phyloP scores from a whole-genome alignment of 2,329 filamentous ascomycete species.

The Fusarium incarnatum region DNA sequence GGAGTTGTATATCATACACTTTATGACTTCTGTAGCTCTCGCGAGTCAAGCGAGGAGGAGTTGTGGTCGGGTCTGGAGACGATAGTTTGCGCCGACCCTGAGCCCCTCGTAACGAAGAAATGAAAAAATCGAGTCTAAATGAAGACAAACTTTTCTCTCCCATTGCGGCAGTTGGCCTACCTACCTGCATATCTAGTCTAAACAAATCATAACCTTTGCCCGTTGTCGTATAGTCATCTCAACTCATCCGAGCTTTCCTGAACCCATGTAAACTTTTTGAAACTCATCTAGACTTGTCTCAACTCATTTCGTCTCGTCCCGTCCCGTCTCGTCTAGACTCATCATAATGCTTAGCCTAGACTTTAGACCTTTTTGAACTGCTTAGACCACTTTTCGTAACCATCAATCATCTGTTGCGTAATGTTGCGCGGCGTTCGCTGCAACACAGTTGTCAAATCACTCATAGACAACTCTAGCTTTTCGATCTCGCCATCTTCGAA shows the following conservation, averaged over 20 bases:
- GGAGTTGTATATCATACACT: conserved; percentile 43
- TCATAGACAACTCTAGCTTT: conserved; percentile 55
- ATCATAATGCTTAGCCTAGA: neutral
- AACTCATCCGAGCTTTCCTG: neutral
- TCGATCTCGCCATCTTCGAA: conserved; percentile 48
- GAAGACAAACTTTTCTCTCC: conserved; percentile 23
- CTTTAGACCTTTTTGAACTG: conserved; percentile 50
- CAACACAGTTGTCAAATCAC: conserved; percentile 59
- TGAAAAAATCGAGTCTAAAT: conserved; percentile 22
- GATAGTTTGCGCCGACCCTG: conserved; percentile 21
- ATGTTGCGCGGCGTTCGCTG: conserved; percentile 66
- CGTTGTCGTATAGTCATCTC: neutral
- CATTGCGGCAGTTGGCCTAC: neutral
- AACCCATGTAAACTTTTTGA: neutral
- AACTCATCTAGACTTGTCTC: neutral
- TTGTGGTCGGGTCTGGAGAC: conserved; percentile 3
- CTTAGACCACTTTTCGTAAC: conserved; percentile 68
- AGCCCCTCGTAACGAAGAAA: conserved; percentile 34
- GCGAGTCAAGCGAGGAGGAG: conserved; percentile 20
- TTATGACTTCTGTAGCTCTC: conserved; percentile 34
- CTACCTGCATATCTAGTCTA: neutral
- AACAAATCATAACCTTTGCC: neutral
- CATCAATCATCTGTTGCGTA: conserved; percentile 67
- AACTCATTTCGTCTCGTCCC: neutral
- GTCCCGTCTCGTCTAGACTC: neutral